phyloP scores from a whole-genome alignment of 768 basidiomycete species.

The Lactarius pseudohatsudake region DNA sequence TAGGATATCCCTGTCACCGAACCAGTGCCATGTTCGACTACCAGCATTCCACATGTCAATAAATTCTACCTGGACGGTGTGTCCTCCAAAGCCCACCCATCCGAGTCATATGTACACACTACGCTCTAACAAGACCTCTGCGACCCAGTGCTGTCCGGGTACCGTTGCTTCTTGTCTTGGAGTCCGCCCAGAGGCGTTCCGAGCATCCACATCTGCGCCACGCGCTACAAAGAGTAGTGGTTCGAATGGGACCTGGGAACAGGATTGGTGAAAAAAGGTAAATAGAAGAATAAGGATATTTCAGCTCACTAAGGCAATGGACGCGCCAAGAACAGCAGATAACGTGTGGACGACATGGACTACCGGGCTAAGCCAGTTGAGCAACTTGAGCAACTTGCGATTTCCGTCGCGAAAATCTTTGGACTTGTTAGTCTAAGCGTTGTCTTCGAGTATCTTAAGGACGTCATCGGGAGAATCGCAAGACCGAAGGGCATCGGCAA shows the following conservation, averaged over 20 bases:
- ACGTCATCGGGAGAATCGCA: not conserved
- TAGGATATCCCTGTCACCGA: too few relatives aligned
- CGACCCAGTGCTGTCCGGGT: not conserved
- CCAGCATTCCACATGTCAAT: too few relatives aligned
- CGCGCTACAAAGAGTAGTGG: not conserved
- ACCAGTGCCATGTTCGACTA: too few relatives aligned
- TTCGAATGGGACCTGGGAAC: not conserved
- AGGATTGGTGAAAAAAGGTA: too few relatives aligned
- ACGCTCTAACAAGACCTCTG: not conserved
- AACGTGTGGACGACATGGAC: not conserved
- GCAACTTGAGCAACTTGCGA: not conserved
- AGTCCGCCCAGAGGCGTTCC: not conserved
- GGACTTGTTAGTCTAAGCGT: too few relatives aligned
- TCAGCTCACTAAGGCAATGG: not conserved
- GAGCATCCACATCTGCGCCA: not conserved
- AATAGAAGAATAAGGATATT: not conserved
- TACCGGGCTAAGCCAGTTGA: not conserved
- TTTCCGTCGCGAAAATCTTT: not conserved
- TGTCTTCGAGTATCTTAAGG: not conserved
- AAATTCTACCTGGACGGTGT: too few relatives aligned
- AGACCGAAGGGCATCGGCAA: too few relatives aligned
- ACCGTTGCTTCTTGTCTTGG: not conserved
- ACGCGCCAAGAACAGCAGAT: not conserved
- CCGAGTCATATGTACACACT: not conserved
- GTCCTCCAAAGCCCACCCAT: too few relatives aligned